Conservation (phyloP, 495 filamentous ascomycete species). For the Hypoxylon fragiforme region DNA sequence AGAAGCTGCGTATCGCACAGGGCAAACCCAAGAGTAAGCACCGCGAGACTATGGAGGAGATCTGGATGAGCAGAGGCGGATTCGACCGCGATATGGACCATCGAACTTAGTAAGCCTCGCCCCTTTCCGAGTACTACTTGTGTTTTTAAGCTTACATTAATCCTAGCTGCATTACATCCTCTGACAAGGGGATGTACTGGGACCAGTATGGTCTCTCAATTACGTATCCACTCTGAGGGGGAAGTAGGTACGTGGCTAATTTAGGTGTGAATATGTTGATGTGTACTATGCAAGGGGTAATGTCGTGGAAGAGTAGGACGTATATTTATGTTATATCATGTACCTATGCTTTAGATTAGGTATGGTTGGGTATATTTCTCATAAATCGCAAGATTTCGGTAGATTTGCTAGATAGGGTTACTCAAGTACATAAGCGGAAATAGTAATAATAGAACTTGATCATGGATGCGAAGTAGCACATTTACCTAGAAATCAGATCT, state of each 20-base stretch:
- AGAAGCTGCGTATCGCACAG: constrained; percentile 61
- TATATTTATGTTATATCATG: no score
- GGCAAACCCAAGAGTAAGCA: constrained; percentile 58
- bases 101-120: constrained; percentile 8
- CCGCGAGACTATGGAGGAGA: constrained; percentile 56
- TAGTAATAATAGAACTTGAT: no score
- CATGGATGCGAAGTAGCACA: no score
- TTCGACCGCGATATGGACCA: constrained; percentile 21
- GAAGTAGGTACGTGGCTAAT: neutral
- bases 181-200: neutral
- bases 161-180: constrained; percentile 1
- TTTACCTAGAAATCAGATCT: neutral
- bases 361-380: no score
- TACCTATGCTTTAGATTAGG: no score
- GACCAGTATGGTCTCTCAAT: neutral
- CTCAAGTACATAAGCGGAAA: no score
- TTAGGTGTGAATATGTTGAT: no score
- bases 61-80: constrained; percentile 36
- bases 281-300: no score
- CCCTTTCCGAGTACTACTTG: neutral
- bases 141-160: constrained; percentile 1
- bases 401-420: no score
- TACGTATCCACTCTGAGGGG: neutral
- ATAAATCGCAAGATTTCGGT: no score
- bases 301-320: no score